A percentile compares a stretch with the other conserved stretches of the same genome.
Conservation (phyloP, 495 filamentous ascomycete genomes). For the Penicillium coffeae region DNA sequence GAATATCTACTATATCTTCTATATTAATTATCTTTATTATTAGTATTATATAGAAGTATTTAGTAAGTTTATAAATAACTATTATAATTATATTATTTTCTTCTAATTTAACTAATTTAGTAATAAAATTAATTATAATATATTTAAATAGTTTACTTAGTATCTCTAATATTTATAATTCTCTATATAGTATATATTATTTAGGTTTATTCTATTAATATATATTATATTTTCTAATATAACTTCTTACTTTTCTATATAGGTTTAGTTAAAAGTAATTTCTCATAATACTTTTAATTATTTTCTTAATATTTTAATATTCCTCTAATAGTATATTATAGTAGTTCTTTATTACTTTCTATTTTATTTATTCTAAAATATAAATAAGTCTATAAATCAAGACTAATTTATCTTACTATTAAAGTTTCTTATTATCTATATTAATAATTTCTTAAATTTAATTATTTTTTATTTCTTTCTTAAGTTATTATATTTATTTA, state of each 20-base stretch:
- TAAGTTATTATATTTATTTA: neutral
- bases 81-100: neutral
- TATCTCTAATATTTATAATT: neutral
- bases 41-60: neutral
- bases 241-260: neutral
- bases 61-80: neutral
- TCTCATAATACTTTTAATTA: slow-evolving; percentile 7
- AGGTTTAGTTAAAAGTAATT: neutral
- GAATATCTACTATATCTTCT: neutral
- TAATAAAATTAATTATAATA: neutral
- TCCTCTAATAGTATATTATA: slow-evolving; percentile 6
- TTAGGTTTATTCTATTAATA: neutral
- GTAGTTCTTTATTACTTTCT: neutral
- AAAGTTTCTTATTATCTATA: neutral
- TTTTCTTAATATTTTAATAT: slow-evolving; percentile 7
- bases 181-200: neutral
- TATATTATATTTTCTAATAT: neutral
- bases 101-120: neutral
- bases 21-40: neutral
- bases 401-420: neutral
- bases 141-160: neutral
- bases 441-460: neutral
- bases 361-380: neutral
- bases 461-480: neutral
- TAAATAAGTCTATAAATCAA: neutral